Percentiles rank a stretch among this genome's conserved stretches.
Conservation (phyloP, 2,329 filamentous ascomycete species). For the Akanthomyces uredinophilus region DNA sequence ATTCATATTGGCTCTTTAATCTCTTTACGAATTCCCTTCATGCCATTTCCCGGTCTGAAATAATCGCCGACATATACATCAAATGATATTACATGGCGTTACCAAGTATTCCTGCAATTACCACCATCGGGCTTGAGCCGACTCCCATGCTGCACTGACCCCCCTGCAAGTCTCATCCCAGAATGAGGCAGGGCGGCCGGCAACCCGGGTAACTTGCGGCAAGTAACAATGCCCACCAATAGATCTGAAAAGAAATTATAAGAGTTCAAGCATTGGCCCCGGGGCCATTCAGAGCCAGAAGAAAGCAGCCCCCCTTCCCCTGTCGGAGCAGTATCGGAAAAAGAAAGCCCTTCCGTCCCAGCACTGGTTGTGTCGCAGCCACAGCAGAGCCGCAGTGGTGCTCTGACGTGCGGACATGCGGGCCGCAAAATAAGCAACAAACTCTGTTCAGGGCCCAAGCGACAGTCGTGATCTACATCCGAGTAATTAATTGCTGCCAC, state of each 20-base stretch:
- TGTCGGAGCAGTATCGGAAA: not conserved
- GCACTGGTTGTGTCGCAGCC: not conserved
- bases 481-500: not conserved
- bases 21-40: not conserved
- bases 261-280: not conserved
- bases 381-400: constrained; percentile 8
- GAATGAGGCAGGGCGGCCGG: not conserved
- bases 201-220: not conserved
- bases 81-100: not conserved
- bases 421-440: constrained; percentile 4
- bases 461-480: not conserved
- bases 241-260: not conserved
- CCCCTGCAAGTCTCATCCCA: constrained; percentile 12
- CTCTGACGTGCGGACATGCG: not conserved
- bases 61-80: not conserved
- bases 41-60: not conserved
- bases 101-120: constrained; percentile 7
- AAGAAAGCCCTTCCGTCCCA: not conserved
- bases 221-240: not conserved
- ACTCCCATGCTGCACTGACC: constrained; percentile 1
- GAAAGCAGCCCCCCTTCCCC: not conserved
- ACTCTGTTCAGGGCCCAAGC: not conserved
- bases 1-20: not conserved
- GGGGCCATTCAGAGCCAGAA: not conserved
- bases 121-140: not conserved